Evolutionary conservation across 2,329 filamentous ascomycete genomes (phyloP), one percentile per base, ranked within the genome.

Genomic region (Chrysoporthe austroafricana): DNA sequence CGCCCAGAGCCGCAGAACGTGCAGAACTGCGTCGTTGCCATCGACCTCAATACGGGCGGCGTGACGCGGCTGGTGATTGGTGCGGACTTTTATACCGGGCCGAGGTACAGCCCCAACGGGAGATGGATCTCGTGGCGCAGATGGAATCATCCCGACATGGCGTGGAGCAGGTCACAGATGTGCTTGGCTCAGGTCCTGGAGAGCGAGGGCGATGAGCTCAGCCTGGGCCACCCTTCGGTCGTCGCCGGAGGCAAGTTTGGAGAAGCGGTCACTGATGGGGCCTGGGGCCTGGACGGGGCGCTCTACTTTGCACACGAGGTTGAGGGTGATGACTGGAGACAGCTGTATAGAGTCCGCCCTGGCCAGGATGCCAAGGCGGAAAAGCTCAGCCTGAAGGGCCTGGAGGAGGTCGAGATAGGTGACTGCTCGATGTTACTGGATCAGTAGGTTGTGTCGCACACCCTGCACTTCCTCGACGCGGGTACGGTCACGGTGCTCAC

Each of bases 121-220:
- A 77, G 73, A 7, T 79, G 78, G 62, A 70, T 86, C 36, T 79
- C 76, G n/a, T 87, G 85, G 85, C 76, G 84, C 14, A 81, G 87
- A 68, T 88, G 85, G 85, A 76, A 83, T 21, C 83, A 86, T 70
- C 85, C 84, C 0, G 79, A 84, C 61, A 80, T 87, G 76, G 83
- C 84, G 0, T 87, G 85, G 77, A 81, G 80, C 1, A 80, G 80
- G 0, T 80, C 79, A 1, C 78, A 81, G 65, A 72, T 87, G 1
- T 80, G 79, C 71, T 71, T 78, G 58, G 83, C 81, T 0, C 76
- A 80, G 8, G 86, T 83, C 6, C 14, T 48, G 3, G 62, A n/a
- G 6, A 36, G 3, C 79, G 59, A 75, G 14, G 63, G 63, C 0
- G 72, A 76, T 56, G 77, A 76, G 0, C 72, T 73, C 2, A 63